These are phyloP conservation scores for Yamadazyma paraphyllophila DNA, from an alignment of 805 yeast species.

Conservation along the genomic window DNA sequence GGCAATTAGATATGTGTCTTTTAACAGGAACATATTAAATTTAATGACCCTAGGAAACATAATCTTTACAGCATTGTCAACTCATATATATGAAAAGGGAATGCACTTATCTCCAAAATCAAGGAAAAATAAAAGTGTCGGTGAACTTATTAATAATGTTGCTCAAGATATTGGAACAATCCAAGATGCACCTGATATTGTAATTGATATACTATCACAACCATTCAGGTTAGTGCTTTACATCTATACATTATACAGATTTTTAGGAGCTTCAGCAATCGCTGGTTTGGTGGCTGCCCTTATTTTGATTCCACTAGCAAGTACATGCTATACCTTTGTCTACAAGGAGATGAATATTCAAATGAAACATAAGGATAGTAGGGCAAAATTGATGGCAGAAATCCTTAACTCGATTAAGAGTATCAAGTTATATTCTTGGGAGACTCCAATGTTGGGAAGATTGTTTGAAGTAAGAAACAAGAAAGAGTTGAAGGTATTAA, in stretches of 20 bases:
- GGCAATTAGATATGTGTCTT: conserved; percentile 20
- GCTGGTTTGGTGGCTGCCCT: conserved; percentile 34
- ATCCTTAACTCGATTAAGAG: conserved; percentile 37
- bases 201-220: conserved; percentile 21
- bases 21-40: conserved; percentile 20
- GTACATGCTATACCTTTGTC: conserved; percentile 19
- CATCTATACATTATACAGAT: conserved; percentile 30
- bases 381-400: conserved; percentile 38
- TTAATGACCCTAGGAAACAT: conserved; percentile 15
- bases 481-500: conserved; percentile 29
- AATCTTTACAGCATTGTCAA: conserved; percentile 21
- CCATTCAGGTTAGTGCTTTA: conserved; percentile 26
- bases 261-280: conserved; percentile 35
- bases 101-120: conserved; percentile 30
- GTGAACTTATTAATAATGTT: conserved; percentile 33
- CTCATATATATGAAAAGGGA: conserved; percentile 28
- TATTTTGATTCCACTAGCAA: conserved; percentile 31
- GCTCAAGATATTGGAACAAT: conserved; percentile 27
- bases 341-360: conserved; percentile 9
- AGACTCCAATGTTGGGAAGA: conserved; percentile 35
- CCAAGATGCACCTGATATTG: conserved; percentile 15
- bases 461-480: conserved; percentile 33
- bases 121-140: conserved; percentile 29
- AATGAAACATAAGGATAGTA: conserved; percentile 35
- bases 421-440: conserved; percentile 44